Percentiles rank a stretch among this genome's conserved stretches.
Evolutionary conservation across 768 basidiomycete genomes (phyloP).

Genomic region (Russula dissimulans): DNA sequence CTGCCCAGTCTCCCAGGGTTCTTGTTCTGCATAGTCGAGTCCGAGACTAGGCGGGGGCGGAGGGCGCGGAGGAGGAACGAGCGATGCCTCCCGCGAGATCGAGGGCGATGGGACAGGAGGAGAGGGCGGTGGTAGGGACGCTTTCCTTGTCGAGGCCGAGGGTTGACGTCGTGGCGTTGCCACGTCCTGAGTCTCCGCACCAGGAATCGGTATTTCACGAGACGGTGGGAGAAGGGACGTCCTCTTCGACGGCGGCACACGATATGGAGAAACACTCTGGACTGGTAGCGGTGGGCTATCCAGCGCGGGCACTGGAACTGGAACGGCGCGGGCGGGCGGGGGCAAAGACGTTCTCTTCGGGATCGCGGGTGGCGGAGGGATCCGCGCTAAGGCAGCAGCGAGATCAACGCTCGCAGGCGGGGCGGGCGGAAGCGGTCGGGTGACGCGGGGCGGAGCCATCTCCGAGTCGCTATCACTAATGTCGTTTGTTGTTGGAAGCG

Average conservation of each 20-base stretch:
- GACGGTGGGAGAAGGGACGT: conserved; percentile 9
- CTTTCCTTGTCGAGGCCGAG: conserved; percentile 3
- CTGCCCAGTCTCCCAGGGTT: conserved; percentile 10
- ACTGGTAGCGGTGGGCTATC: neutral
- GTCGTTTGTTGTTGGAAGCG: conserved; percentile 22
- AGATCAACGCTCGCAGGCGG: conserved; percentile 23
- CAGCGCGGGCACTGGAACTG: neutral
- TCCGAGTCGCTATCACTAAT: conserved; percentile 17
- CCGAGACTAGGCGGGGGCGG: neutral
- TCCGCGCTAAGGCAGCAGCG: neutral
- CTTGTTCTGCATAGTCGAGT: conserved; percentile 2
- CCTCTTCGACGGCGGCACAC: neutral
- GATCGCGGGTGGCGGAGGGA: neutral
- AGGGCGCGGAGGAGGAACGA: neutral
- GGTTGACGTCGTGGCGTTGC: conserved; percentile 3
- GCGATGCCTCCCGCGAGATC: neutral
- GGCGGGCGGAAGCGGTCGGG: conserved; percentile 27
- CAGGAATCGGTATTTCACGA: neutral
- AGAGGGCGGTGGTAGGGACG: conserved; percentile 12
- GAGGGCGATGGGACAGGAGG: conserved; percentile 9
- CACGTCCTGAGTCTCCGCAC: neutral
- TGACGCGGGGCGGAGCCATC: conserved; percentile 27
- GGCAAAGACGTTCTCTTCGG: conserved; percentile 15
- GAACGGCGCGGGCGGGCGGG: conserved; percentile 13
- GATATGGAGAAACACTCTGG: conserved; percentile 4